A percentile compares a stretch with the other conserved stretches of the same genome.
Conservation (phyloP, 176 grass and related monocot genomes). For the Elymus sibiricus region DNA sequence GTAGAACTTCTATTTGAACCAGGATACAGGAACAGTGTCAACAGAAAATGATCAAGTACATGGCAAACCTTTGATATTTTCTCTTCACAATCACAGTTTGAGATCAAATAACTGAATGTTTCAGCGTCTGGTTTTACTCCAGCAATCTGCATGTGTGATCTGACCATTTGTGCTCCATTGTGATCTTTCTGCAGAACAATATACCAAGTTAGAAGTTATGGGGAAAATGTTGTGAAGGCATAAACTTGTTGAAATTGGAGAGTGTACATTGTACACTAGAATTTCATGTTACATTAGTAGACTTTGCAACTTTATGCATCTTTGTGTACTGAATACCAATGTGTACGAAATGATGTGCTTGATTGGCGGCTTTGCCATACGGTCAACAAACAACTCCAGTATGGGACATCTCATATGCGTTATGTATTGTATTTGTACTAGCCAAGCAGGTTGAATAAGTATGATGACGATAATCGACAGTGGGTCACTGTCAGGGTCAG, state of each 20-base stretch:
- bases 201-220: constrained; percentile 13
- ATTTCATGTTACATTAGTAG: constrained; percentile 7
- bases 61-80: constrained; percentile 74
- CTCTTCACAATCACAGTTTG: constrained; percentile 69
- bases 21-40: constrained; percentile 21
- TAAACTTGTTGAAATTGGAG: not conserved
- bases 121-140: constrained; percentile 85
- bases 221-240: not conserved
- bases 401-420: not conserved
- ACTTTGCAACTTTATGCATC: not conserved
- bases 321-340: constrained; percentile 10
- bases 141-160: constrained; percentile 67
- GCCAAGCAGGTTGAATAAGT: constrained; percentile 31
- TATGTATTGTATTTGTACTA: constrained; percentile 6
- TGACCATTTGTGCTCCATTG: constrained; percentile 53
- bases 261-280: not conserved
- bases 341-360: not conserved
- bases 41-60: constrained; percentile 19
- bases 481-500: not conserved
- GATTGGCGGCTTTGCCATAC: not conserved
- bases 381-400: not conserved
- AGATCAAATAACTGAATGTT: constrained; percentile 90
- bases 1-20: constrained; percentile 14
- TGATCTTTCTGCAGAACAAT: constrained; percentile 74
- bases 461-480: constrained; percentile 13